phyloP scores from a whole-genome alignment of 2,329 filamentous ascomycete genomes.

The Shiraia bambusicola region DNA sequence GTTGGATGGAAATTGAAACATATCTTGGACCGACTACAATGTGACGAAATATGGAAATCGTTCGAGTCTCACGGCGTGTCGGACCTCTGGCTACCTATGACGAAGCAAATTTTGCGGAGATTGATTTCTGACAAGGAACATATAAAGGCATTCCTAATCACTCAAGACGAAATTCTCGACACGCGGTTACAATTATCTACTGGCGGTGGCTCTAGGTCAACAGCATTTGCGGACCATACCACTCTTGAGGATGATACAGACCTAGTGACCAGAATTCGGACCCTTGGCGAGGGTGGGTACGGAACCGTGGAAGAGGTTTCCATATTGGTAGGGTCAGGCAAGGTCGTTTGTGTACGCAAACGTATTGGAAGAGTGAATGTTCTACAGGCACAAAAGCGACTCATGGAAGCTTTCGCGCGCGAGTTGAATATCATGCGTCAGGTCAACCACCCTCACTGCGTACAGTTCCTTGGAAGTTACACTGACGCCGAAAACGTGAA shows the following conservation, averaged over 20 bases:
- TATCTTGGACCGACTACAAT: background rate
- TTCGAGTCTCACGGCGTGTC: slow-evolving; percentile 6
- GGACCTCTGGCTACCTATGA: slow-evolving; percentile 13
- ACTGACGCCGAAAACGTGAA: slow-evolving; percentile 16
- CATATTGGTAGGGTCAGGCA: background rate
- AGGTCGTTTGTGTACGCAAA: slow-evolving; percentile 13
- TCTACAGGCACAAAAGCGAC: slow-evolving; percentile 10
- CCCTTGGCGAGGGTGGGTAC: slow-evolving; percentile 11
- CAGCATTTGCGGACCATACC: background rate
- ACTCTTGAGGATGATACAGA: slow-evolving; percentile 13
- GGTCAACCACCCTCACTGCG: slow-evolving; percentile 16
- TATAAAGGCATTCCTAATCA: slow-evolving; percentile 2
- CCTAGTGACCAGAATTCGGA: background rate
- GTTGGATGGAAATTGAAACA: background rate
- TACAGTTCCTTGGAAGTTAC: slow-evolving; percentile 15
- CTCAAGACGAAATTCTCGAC: slow-evolving; percentile 1
- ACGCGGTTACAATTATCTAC: background rate
- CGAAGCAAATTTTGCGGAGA: slow-evolving; percentile 10
- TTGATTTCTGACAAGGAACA: background rate
- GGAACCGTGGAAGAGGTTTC: slow-evolving; percentile 11
- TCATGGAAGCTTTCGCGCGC: slow-evolving; percentile 16
- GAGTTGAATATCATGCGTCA: slow-evolving; percentile 20
- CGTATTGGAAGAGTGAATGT: slow-evolving; percentile 8
- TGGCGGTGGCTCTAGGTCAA: background rate
- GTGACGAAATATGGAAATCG: background rate